A percentile compares a stretch with the other conserved stretches of the same genome.
Conservation (phyloP, 2,329 filamentous ascomycete species). For the Thielaviopsis musarum region DNA sequence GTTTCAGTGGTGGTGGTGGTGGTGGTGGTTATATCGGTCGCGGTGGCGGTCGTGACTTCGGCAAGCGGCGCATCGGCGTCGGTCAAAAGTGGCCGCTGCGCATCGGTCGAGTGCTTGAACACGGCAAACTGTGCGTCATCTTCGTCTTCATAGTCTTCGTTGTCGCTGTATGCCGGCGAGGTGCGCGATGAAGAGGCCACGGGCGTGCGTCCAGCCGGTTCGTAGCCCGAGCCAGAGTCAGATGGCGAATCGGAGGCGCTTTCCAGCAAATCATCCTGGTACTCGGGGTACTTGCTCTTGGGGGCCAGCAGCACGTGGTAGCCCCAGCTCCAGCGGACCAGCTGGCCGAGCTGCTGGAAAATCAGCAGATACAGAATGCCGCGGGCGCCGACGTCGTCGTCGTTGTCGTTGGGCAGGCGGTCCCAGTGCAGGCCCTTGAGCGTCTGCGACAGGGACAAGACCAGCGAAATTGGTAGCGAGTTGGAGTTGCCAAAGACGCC, state of each 20-base stretch:
- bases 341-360: slow-evolving; percentile 91
- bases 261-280: slow-evolving; percentile 36
- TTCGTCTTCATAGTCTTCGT: slow-evolving; percentile 26
- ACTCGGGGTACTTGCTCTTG: slow-evolving; percentile 53
- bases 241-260: not conserved
- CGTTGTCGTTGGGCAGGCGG: slow-evolving; percentile 77
- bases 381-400: slow-evolving; percentile 82
- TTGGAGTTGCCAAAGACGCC: slow-evolving; percentile 96
- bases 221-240: slow-evolving; percentile 20
- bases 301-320: slow-evolving; percentile 90
- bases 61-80: not conserved
- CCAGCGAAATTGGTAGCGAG: slow-evolving; percentile 88
- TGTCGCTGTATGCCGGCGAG: slow-evolving; percentile 32
- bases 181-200: slow-evolving; percentile 31
- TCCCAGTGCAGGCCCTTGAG: slow-evolving; percentile 88
- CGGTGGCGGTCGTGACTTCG: not conserved
- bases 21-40: too few species aligned
- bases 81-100: slow-evolving; percentile 3
- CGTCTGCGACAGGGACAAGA: slow-evolving; percentile 85
- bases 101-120: slow-evolving; percentile 6
- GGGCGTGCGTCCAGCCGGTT: slow-evolving; percentile 39
- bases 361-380: slow-evolving; percentile 92
- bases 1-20: not conserved
- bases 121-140: slow-evolving; percentile 9
- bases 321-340: slow-evolving; percentile 96